A percentile compares a stretch with the other conserved stretches of the same genome.
These are phyloP conservation scores for Termitomyces heimii DNA, from an alignment of 768 basidiomycete species.

Conservation along the genomic window DNA sequence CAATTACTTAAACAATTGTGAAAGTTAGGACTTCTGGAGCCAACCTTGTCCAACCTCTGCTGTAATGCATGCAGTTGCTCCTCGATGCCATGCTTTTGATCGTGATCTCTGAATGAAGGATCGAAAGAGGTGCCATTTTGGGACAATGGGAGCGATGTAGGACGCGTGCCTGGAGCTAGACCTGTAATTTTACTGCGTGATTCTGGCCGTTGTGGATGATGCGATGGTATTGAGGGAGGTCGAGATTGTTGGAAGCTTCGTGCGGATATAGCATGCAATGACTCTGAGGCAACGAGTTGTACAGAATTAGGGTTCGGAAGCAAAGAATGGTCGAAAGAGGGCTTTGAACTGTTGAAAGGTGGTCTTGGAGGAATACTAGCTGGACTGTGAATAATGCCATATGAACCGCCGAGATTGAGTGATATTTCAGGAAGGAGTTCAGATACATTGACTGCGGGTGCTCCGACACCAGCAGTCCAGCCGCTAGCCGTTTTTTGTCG, in stretches of 20 bases:
- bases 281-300: not conserved
- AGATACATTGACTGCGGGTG: constrained; percentile 27
- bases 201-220: constrained; percentile 1
- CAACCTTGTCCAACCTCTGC: constrained; percentile 44
- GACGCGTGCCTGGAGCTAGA: not conserved
- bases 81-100: constrained; percentile 12
- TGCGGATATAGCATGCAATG: not conserved
- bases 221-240: constrained; percentile 5
- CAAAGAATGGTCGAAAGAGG: not conserved
- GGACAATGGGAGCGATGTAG: not conserved
- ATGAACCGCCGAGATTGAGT: constrained; percentile 52
- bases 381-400: constrained; percentile 29
- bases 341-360: not conserved
- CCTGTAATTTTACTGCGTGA: not conserved
- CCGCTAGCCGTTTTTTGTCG: constrained; percentile 47
- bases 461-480: constrained; percentile 31
- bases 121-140: not conserved
- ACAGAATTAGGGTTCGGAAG: not conserved
- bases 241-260: constrained; percentile 9
- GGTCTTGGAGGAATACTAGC: not conserved
- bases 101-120: not conserved
- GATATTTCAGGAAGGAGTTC: constrained; percentile 63
- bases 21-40: not conserved
- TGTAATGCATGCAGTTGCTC: constrained; percentile 23
- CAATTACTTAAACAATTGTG: constrained; percentile 10